phyloP scores from a whole-genome alignment of 2,329 filamentous ascomycete genomes.

The Colletotrichum tropicicola region DNA sequence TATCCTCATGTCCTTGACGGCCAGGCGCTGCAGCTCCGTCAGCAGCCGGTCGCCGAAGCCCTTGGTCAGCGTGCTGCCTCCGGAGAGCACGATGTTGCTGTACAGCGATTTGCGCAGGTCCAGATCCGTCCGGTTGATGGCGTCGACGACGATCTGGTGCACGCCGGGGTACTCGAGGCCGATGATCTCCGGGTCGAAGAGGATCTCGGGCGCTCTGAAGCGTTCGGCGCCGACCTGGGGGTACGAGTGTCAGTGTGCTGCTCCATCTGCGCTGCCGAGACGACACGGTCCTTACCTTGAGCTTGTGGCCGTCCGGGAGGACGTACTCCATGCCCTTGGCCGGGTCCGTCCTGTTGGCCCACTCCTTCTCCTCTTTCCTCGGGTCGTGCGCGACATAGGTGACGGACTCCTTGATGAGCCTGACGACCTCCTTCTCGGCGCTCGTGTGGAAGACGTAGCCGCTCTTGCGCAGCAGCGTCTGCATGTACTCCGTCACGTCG shows the following conservation, averaged over 20 bases:
- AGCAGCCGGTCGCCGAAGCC: conserved; percentile 94
- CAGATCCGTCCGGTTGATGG: conserved; percentile 94
- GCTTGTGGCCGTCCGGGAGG: conserved; percentile 90
- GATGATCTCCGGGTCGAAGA: conserved; percentile 97
- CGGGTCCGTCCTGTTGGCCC: conserved; percentile 78
- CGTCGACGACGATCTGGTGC: conserved; percentile 97
- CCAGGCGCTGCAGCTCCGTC: conserved; percentile 89
- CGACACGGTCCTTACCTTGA: conserved; percentile 71
- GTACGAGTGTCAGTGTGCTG: background rate
- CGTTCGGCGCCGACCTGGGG: conserved; percentile 86
- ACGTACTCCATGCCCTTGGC: conserved; percentile 87
- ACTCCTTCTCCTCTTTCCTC: conserved; percentile 95
- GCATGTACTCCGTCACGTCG: conserved; percentile 95
- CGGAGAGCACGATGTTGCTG: conserved; percentile 96
- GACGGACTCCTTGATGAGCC: conserved; percentile 94
- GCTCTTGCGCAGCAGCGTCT: conserved; percentile 88
- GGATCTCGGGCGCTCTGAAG: conserved; percentile 94
- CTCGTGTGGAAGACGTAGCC: conserved; percentile 97
- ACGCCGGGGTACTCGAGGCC: conserved; percentile 96
- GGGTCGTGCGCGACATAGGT: conserved; percentile 93
- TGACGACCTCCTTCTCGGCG: conserved; percentile 98
- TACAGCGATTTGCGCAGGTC: conserved; percentile 94
- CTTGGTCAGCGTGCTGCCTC: conserved; percentile 94
- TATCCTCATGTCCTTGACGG: conserved; percentile 99
- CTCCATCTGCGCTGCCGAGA: background rate